A percentile compares a stretch with the other conserved stretches of the same genome.
These are phyloP conservation scores for Chrysoporthe cubensis DNA, from an alignment of 2,329 filamentous ascomycete species.

Conservation along the genomic window DNA sequence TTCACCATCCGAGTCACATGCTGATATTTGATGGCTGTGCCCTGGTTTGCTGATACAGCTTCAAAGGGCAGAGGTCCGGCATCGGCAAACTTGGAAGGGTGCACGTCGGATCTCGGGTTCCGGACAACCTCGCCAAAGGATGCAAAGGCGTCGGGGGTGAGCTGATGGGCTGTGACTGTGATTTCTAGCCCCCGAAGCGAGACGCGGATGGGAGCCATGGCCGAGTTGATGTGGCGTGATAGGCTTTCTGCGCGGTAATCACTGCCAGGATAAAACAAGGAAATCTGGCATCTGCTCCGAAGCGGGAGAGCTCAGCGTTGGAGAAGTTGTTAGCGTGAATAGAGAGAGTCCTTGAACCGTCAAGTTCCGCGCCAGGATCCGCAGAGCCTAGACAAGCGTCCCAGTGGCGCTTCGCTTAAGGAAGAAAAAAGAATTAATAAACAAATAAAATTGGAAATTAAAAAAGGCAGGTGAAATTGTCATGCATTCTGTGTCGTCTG, in stretches of 20 bases:
- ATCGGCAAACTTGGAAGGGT: conserved; percentile 47
- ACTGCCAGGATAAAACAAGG: background rate
- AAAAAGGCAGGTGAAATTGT: too few species aligned
- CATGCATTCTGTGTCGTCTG: too few species aligned
- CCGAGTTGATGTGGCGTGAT: conserved; percentile 2
- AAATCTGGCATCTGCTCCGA: background rate
- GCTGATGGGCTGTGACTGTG: conserved; percentile 62
- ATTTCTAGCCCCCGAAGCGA: conserved; percentile 53
- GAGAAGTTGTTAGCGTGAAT: background rate
- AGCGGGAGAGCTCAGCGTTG: background rate
- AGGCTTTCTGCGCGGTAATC: background rate
- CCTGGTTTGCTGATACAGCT: conserved; percentile 76
- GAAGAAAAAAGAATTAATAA: too few species aligned
- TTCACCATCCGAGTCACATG: conserved; percentile 76
- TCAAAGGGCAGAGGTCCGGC: conserved; percentile 44
- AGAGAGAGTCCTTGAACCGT: background rate
- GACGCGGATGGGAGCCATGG: conserved; percentile 30
- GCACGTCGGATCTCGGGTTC: conserved; percentile 66
- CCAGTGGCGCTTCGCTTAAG: too few species aligned
- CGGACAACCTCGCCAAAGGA: conserved; percentile 83
- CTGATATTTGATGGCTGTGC: conserved; percentile 83
- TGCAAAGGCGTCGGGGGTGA: conserved; percentile 71
- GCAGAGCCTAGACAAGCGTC: too few species aligned
- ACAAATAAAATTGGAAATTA: too few species aligned
- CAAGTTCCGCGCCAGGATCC: background rate